Conservation (phyloP, 345 rosid genomes). For the Populus pruinosa region DNA sequence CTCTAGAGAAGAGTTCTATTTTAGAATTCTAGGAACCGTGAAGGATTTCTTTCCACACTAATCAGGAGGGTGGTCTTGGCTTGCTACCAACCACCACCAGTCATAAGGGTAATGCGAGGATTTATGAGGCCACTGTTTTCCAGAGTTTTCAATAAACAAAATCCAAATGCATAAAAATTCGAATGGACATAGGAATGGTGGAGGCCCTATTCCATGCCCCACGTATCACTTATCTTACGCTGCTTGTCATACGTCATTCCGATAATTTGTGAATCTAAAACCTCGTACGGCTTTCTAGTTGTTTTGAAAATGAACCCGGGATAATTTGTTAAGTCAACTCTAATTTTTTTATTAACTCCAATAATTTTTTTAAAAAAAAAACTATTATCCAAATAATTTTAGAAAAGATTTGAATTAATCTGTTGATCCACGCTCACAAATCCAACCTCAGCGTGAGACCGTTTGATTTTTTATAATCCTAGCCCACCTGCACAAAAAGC, state of each 20-base stretch:
- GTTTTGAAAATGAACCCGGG: too few species aligned
- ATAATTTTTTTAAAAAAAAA: too few species aligned
- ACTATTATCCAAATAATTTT: too few species aligned
- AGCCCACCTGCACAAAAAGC: neutral
- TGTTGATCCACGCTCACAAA: too few species aligned
- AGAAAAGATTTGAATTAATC: too few species aligned
- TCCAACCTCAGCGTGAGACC: neutral
- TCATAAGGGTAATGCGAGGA: neutral
- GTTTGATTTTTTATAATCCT: neutral
- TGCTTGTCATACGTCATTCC: too few species aligned
- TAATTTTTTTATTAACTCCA: too few species aligned
- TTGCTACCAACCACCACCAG: slow-evolving; percentile 2
- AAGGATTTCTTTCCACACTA: neutral
- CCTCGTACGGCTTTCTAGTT: too few species aligned
- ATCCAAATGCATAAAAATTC: neutral
- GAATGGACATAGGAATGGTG: neutral
- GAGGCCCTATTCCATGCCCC: neutral
- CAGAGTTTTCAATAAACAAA: neutral
- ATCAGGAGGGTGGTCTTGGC: neutral
- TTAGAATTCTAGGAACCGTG: neutral
- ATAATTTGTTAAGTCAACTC: too few species aligned
- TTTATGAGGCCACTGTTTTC: slow-evolving; percentile 25
- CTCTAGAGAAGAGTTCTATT: neutral
- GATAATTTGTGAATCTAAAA: too few species aligned
- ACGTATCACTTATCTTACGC: too few species aligned